Conservation (phyloP, 1,284 basidiomycete genomes). For the Sanguinoderma infundibulare region DNA sequence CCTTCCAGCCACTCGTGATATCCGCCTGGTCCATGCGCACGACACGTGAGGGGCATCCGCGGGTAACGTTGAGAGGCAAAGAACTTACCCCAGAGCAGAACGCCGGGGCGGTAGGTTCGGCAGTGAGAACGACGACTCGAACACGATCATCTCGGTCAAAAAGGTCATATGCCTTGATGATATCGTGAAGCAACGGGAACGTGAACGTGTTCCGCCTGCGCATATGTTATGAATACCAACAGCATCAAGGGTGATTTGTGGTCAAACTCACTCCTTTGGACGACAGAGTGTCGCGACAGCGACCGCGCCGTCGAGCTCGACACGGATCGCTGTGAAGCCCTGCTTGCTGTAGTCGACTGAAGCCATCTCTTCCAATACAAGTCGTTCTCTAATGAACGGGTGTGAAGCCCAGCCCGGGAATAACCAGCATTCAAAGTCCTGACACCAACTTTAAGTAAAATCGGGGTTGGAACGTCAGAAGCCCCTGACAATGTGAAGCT, state of each 20-base stretch:
- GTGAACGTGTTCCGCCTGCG: constrained; percentile 52
- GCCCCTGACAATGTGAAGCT: background rate
- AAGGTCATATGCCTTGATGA: constrained; percentile 48
- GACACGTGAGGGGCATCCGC: background rate
- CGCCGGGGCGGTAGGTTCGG: constrained; percentile 53
- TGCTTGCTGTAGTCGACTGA: constrained; percentile 42
- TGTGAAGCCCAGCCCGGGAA: too few species aligned
- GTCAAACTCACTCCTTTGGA: constrained; percentile 46
- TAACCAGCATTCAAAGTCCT: too few species aligned
- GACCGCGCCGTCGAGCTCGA: constrained; percentile 46
- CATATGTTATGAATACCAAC: background rate
- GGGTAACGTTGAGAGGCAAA: background rate
- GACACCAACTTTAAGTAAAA: too few species aligned
- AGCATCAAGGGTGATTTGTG: background rate
- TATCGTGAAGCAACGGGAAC: constrained; percentile 38
- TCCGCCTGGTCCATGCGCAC: constrained; percentile 45
- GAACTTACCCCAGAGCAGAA: constrained; percentile 57
- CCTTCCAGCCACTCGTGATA: constrained; percentile 38
- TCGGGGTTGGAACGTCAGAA: background rate
- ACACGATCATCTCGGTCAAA: constrained; percentile 58
- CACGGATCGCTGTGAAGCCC: constrained; percentile 46
- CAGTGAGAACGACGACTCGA: constrained; percentile 53
- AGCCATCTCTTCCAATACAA: constrained; percentile 13
- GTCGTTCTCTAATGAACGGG: too few species aligned
- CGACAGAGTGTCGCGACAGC: constrained; percentile 49